Percentiles rank a stretch among this genome's conserved stretches.
Conservation (phyloP, 2,329 filamentous ascomycete species). For the Colletotrichum costaricense region DNA sequence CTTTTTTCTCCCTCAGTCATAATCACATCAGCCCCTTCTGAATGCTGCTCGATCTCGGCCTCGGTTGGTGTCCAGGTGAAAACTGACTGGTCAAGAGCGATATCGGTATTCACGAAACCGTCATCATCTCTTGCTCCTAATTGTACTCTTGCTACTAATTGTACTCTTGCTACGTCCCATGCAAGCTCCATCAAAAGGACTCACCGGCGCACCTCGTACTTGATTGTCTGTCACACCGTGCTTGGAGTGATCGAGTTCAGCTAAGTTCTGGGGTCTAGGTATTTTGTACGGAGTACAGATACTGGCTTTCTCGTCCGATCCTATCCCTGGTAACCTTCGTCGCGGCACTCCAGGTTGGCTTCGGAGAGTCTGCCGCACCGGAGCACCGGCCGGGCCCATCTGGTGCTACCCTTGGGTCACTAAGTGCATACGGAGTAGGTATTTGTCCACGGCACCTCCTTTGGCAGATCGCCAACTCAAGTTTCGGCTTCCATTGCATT, state of each 20-base stretch:
- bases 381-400: slow-evolving; percentile 26
- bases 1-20: slow-evolving; percentile 14
- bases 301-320: neutral
- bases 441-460: neutral
- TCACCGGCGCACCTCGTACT: neutral
- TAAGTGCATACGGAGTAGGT: slow-evolving; percentile 16
- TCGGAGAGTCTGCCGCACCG: slow-evolving; percentile 24
- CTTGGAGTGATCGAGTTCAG: neutral
- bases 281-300: too few species aligned
- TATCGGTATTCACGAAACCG: too few species aligned
- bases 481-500: neutral
- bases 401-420: slow-evolving; percentile 28
- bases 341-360: neutral
- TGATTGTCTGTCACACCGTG: neutral
- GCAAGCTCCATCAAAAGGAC: neutral
- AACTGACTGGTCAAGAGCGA: neutral
- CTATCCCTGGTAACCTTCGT: neutral
- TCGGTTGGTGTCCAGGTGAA: neutral
- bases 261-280: neutral
- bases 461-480: neutral
- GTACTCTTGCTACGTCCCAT: neutral
- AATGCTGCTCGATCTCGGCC: neutral
- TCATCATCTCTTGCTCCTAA: neutral
- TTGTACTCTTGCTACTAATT: neutral
- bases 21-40: slow-evolving; percentile 1